phyloP scores from a whole-genome alignment of 768 basidiomycete genomes.

The Amanita fuliginea region DNA sequence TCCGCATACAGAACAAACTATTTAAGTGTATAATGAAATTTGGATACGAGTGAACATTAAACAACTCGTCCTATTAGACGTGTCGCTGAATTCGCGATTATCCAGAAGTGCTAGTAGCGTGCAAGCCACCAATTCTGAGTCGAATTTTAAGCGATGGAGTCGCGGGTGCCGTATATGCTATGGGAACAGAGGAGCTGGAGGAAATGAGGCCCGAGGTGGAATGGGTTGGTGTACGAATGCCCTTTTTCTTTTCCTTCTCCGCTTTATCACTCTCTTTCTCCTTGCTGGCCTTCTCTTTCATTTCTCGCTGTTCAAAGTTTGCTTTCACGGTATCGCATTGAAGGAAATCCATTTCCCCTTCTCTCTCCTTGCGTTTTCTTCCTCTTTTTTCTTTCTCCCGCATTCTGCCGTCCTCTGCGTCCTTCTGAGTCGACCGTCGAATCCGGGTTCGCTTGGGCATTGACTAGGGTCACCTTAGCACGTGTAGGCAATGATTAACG shows the following conservation, averaged over 20 bases:
- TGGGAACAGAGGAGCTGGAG: slow-evolving; percentile 13
- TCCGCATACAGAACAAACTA: neutral
- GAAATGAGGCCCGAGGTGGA: slow-evolving; percentile 14
- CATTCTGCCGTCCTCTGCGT: slow-evolving; percentile 10
- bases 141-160: slow-evolving; percentile 47
- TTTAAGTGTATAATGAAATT: slow-evolving; percentile 5
- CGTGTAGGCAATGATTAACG: neutral
- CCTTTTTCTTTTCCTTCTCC: slow-evolving; percentile 18
- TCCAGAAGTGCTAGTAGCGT: slow-evolving; percentile 1
- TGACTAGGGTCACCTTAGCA: neutral
- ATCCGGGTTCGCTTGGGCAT: slow-evolving; percentile 14
- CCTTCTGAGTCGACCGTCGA: slow-evolving; percentile 20
- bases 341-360: slow-evolving; percentile 21
- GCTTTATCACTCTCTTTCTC: slow-evolving; percentile 15
- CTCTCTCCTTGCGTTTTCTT: slow-evolving; percentile 32
- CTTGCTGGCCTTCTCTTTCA: slow-evolving; percentile 7
- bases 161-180: slow-evolving; percentile 17
- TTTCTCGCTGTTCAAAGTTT: slow-evolving; percentile 1
- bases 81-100: neutral
- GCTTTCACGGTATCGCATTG: slow-evolving; percentile 4
- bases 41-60: slow-evolving; percentile 6
- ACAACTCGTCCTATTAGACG: neutral
- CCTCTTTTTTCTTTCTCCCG: slow-evolving; percentile 23
- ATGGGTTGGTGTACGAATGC: slow-evolving; percentile 21
- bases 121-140: slow-evolving; percentile 17